A percentile compares a stretch with the other conserved stretches of the same genome.
Evolutionary conservation across 2,329 filamentous ascomycete genomes (phyloP).

Genomic region (Calonectria pauciramosa): DNA sequence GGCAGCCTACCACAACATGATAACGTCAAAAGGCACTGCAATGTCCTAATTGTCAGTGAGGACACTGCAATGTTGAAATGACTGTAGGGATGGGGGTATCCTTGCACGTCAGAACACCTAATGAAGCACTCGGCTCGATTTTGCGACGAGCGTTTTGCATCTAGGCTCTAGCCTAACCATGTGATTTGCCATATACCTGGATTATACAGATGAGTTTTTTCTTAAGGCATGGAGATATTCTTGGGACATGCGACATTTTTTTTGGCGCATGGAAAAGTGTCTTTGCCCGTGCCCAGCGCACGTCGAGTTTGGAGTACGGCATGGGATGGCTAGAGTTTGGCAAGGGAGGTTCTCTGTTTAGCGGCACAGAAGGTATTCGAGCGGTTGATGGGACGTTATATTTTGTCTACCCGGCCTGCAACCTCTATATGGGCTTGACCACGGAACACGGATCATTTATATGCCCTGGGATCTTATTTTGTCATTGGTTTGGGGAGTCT

Average conservation of each 20-base stretch:
- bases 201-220: constrained; percentile 16
- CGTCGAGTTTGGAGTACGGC: constrained; percentile 28
- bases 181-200: constrained; percentile 8
- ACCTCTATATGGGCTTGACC: neutral
- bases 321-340: constrained; percentile 31
- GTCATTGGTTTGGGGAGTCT: constrained; percentile 12
- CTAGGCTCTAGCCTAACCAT: constrained; percentile 10
- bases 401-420: neutral
- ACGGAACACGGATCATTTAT: constrained; percentile 16
- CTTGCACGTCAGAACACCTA: neutral
- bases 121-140: neutral
- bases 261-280: constrained; percentile 20
- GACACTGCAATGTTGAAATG: neutral
- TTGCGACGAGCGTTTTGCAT: neutral
- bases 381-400: constrained; percentile 1
- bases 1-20: neutral
- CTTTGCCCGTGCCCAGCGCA: constrained; percentile 13
- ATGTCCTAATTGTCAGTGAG: neutral
- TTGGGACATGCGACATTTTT: constrained; percentile 17
- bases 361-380: constrained; percentile 12
- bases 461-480: constrained; percentile 8
- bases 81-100: neutral
- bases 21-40: neutral
- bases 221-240: constrained; percentile 10
- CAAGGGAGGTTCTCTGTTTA: constrained; percentile 21